Evolutionary conservation across 306 rosid species (phyloP), one percentile per base, ranked within the genome.

Genomic region (Pterocarpus macrocarpus): DNA sequence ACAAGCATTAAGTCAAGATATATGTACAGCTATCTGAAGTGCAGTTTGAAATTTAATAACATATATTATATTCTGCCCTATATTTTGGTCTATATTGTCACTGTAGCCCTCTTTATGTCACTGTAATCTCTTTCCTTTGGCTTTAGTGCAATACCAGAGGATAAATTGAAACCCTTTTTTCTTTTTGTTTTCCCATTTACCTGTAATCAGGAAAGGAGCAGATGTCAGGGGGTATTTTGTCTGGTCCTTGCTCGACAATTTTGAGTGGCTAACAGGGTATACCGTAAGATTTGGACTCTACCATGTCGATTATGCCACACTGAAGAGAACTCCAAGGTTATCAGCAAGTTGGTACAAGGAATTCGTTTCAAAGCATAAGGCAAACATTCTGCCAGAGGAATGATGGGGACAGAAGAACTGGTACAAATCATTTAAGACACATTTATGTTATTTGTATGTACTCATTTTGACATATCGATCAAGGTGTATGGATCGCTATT

Each of bases 241-340:
- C 22, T 88, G 89, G 91, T 86, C 94, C 55, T 83, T 90, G 86
- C 94, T 90, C 3, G 91, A 90, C 84, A 71, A 88, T 74, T 86
- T 88, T 7, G 84, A 81, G 81, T 90, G 92, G 91, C 5, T 22
- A 3, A 6, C 2, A 15, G 92, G 94, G 41, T 85, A 78, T 57
- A 75, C 85, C 4, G 15, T 76, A 12, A 66, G 80, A 75, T 89
- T 75, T 77, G 90, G 90, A 76, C 84, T 85, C 32, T 50, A 84
- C 78, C 78, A 53, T 70, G 87, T 84, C 71, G 87, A 88, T 64
- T 62, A 79, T 75, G 87, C 79, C 41, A 88, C 84, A 35, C 77
- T 86, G 58, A 65, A 88, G 69, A 86, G 88, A 73, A 88, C 71
- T 79, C 87, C 73, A 56, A 88, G 69, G 81, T 41, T 74, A 33